These are phyloP conservation scores for Pestalotiopsis sp. DNA, from an alignment of 2,329 filamentous ascomycete species.

Conservation along the genomic window DNA sequence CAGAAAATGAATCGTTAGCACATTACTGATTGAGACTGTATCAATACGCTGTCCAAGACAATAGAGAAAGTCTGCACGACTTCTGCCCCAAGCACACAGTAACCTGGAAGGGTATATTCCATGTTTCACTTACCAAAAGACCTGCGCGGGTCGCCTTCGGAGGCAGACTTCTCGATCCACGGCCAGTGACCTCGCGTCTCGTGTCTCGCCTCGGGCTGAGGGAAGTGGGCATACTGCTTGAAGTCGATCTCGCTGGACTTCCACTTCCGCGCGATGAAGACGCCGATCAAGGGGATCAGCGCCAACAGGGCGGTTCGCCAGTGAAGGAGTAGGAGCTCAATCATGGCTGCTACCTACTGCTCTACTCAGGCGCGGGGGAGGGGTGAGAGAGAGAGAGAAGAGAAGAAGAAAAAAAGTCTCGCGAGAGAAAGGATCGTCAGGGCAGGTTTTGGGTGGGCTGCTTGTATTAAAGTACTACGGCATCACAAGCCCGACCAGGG, in stretches of 20 bases:
- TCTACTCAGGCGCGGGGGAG: not conserved
- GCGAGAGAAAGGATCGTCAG: not conserved
- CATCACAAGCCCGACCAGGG: not conserved
- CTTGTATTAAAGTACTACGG: not conserved
- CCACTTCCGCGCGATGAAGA: not conserved
- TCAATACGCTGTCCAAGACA: not conserved
- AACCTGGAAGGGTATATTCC: not conserved
- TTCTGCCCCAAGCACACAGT: not conserved
- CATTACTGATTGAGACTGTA: not conserved
- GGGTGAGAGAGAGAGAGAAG: not conserved
- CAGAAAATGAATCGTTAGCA: no score
- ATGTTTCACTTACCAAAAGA: conserved; percentile 4
- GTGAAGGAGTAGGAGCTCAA: conserved; percentile 4
- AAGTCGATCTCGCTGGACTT: conserved; percentile 3
- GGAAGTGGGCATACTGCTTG: conserved; percentile 10
- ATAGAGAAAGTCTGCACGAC: not conserved
- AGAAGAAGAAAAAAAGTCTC: not conserved
- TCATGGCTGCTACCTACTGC: not conserved
- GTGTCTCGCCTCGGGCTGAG: conserved; percentile 8
- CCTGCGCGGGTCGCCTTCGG: conserved; percentile 3
- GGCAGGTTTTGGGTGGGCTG: not conserved
- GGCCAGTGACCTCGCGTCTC: conserved; percentile 11
- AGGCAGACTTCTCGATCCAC: conserved; percentile 13
- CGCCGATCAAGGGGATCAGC: not conserved
- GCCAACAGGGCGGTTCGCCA: conserved; percentile 1